A percentile compares a stretch with the other conserved stretches of the same genome.
These are phyloP conservation scores for Phytophthora idaei DNA, from an alignment of 352 stramenopile genomes.

Conservation along the genomic window DNA sequence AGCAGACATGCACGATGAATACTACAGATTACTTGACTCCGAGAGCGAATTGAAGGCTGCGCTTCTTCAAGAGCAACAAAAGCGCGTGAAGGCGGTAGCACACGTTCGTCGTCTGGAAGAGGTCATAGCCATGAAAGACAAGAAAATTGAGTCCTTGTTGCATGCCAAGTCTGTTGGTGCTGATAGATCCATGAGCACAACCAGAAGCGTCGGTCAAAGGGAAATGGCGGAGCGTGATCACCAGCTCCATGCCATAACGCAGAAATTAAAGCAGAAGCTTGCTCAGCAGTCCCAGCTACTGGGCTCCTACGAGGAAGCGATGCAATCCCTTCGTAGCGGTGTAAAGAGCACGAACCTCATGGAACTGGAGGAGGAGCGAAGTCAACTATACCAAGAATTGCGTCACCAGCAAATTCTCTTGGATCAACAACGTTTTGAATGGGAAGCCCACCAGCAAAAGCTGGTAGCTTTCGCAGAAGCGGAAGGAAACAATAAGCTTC, in stretches of 20 bases:
- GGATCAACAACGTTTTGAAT: conserved; percentile 32
- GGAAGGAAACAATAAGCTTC: conserved; percentile 38
- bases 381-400: conserved; percentile 54
- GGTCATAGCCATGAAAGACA: conserved; percentile 69
- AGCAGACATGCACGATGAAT: conserved; percentile 67
- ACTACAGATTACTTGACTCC: conserved; percentile 59
- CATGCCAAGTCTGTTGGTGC: conserved; percentile 38
- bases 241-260: conserved; percentile 49
- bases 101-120: conserved; percentile 64
- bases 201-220: conserved; percentile 31
- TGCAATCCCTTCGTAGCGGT: conserved; percentile 56
- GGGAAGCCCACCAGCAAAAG: conserved; percentile 38
- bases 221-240: conserved; percentile 54
- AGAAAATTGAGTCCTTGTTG: conserved; percentile 68
- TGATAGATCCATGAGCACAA: conserved; percentile 11
- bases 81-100: conserved; percentile 52
- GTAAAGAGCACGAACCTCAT: conserved; percentile 60
- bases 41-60: conserved; percentile 54
- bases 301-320: conserved; percentile 59
- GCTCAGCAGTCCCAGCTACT: conserved; percentile 61
- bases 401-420: conserved; percentile 41
- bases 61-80: conserved; percentile 56
- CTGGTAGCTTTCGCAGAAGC: conserved; percentile 32
- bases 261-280: conserved; percentile 61
- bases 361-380: conserved; percentile 65